phyloP scores from a whole-genome alignment of 768 basidiomycete genomes.

The Termitomyces sp. region DNA sequence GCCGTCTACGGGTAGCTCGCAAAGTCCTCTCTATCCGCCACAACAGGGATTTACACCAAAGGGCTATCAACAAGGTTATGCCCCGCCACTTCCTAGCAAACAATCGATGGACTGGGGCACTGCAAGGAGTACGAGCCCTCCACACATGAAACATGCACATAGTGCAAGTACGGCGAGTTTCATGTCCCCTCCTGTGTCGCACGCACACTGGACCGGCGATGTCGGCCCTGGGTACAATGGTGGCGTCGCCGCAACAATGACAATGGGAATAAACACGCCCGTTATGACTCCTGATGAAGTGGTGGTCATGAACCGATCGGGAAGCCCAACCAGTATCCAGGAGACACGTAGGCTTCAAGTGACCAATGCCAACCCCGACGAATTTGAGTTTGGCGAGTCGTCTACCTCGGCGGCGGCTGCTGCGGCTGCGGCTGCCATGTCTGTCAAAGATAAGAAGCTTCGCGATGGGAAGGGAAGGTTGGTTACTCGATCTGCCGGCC shows the following conservation, averaged over 20 bases:
- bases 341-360: slow-evolving; percentile 34
- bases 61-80: neutral
- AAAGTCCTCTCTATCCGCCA: slow-evolving; percentile 25
- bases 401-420: slow-evolving; percentile 14
- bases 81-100: slow-evolving; percentile 13
- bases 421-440: neutral
- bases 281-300: slow-evolving; percentile 10
- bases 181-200: slow-evolving; percentile 11
- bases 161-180: slow-evolving; percentile 15
- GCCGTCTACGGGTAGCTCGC: slow-evolving; percentile 41
- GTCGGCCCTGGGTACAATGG: slow-evolving; percentile 16
- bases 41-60: slow-evolving; percentile 11
- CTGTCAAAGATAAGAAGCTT: neutral
- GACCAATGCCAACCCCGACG: slow-evolving; percentile 26
- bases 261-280: slow-evolving; percentile 3
- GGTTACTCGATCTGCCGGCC: slow-evolving; percentile 21
- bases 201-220: slow-evolving; percentile 10
- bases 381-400: slow-evolving; percentile 4
- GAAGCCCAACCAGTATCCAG: slow-evolving; percentile 38
- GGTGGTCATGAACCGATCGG: slow-evolving; percentile 23
- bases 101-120: slow-evolving; percentile 2
- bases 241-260: slow-evolving; percentile 14
- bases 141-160: slow-evolving; percentile 12
- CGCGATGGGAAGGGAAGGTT: slow-evolving; percentile 16
- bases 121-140: slow-evolving; percentile 7